Base-by-base conservation (phyloP, 257 asterid genomes). In the Primulina huaijiensis region DNA sequence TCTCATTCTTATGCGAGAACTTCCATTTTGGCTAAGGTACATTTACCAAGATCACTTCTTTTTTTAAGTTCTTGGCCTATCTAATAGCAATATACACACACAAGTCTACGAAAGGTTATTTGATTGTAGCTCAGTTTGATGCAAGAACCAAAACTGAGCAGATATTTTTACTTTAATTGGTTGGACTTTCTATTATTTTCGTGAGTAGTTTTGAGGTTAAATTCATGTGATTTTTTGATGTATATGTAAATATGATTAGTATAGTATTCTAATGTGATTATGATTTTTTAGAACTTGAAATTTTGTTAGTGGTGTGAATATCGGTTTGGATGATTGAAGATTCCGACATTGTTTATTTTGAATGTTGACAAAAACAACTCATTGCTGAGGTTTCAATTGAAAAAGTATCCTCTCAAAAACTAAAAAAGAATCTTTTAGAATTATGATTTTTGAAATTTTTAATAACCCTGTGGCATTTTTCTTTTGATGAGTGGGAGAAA, bases 21-120 rank as follows among this genome's bases (percentile, higher is more conserved):
- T 25, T 67, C 86, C 68, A 73, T 90, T 62, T 58, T 82, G 75
- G 95, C 96, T 69, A 89, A 93, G 99, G 99, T 93, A 88, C 91
- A 81, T 73, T 75, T 79, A 0, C 74, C 58, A 50, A 33, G 60
- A 70, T 71, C 71, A 1, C 31, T 25, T 57, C 12, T 68, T 50
- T 30, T 53, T 67, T 25, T 66, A 68, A 12, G 3, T 17, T 72
- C 16, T 8, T 37, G 19, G 8, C 16, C 16, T 3, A 12, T 64
- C 0, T 55, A 4, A 16, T 40, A 31, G 57, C 20, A 50, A 34
- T 31, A 40, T 2, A 43, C 3, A 43, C 8, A 50, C 57, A 43
- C 53, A 43, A 12, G 17, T 11, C 6, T 43, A 12, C n/a, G 53
- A 14, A 12, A 43, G 53, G n/a, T 43, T 43, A 5, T 43, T 43